Evolutionary conservation across 73 alveolate genomes (phyloP).

Genomic region (Urostyla sp.): DNA sequence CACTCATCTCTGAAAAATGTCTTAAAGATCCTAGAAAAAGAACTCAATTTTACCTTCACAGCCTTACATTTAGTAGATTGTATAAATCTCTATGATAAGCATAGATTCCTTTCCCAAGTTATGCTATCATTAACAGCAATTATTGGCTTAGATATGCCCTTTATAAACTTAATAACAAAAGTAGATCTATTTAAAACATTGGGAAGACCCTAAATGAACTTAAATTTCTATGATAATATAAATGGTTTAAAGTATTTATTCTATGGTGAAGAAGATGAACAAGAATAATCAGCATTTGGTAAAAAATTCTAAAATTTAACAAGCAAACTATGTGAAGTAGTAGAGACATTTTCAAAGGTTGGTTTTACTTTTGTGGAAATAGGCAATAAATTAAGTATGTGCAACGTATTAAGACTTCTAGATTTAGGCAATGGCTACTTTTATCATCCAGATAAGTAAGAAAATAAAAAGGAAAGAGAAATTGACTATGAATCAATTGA

Average conservation of each 20-base stretch:
- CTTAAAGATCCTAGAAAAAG: conserved; percentile 63
- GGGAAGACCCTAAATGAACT: conserved; percentile 70
- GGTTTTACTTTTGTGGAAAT: conserved; percentile 57
- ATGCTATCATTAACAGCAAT: conserved; percentile 79
- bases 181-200: conserved; percentile 77
- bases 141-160: conserved; percentile 86
- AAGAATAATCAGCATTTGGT: conserved; percentile 17
- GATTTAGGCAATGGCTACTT: conserved; percentile 66
- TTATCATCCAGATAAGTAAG: conserved; percentile 10
- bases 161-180: conserved; percentile 79
- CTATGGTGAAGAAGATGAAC: background rate
- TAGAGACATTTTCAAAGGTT: conserved; percentile 47
- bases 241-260: conserved; percentile 52
- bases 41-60: conserved; percentile 58
- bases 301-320: conserved; percentile 55
- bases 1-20: conserved; percentile 77
- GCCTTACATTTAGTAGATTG: conserved; percentile 88
- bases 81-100: conserved; percentile 74
- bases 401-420: conserved; percentile 13
- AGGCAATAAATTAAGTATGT: conserved; percentile 51
- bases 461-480: conserved; percentile 44
- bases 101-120: conserved; percentile 76
- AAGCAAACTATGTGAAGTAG: conserved; percentile 44
- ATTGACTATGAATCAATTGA: conserved; percentile 57
- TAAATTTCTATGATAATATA: conserved; percentile 11